Evolutionary conservation across 148 eudicot species (phyloP).

Genomic region (Simmondsia chinensis): DNA sequence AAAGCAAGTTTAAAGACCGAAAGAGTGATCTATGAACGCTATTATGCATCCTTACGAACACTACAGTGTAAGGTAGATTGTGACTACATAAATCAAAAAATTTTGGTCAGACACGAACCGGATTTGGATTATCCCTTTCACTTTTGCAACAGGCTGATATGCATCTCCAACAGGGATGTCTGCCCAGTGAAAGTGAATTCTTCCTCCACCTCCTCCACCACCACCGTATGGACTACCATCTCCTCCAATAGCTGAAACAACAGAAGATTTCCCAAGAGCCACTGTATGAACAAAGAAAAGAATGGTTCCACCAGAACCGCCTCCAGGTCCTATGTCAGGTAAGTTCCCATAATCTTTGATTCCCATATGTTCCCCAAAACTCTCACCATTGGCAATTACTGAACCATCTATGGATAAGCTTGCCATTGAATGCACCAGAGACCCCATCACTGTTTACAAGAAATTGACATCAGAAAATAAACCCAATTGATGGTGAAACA

Average conservation of each 20-base stretch:
- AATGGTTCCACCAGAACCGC: conserved; percentile 97
- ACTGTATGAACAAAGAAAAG: conserved; percentile 72
- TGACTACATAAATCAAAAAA: not conserved
- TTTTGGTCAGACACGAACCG: conserved; percentile 40
- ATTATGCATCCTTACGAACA: no score
- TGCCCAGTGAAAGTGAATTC: conserved; percentile 93
- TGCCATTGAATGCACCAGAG: conserved; percentile 69
- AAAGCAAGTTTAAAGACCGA: not conserved
- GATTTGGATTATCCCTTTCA: conserved; percentile 46
- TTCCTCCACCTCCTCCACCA: conserved; percentile 90
- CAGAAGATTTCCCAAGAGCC: conserved; percentile 46
- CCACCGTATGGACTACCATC: conserved; percentile 79
- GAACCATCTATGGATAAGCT: conserved; percentile 56
- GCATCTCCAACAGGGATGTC: conserved; percentile 72
- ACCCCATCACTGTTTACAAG: conserved; percentile 94
- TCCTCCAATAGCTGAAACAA: conserved; percentile 78
- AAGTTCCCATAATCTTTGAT: conserved; percentile 14
- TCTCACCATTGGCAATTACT: conserved; percentile 77
- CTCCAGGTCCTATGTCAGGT: conserved; percentile 57
- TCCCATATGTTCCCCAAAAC: conserved; percentile 42
- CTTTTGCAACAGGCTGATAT: conserved; percentile 68
- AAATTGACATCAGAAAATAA: conserved; percentile 4
- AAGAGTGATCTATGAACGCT: not conserved
- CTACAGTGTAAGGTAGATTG: no score
- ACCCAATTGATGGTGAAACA: not conserved